These are phyloP conservation scores for Pelargonium australe DNA, from an alignment of 441 rosid genomes.

Conservation along the genomic window DNA sequence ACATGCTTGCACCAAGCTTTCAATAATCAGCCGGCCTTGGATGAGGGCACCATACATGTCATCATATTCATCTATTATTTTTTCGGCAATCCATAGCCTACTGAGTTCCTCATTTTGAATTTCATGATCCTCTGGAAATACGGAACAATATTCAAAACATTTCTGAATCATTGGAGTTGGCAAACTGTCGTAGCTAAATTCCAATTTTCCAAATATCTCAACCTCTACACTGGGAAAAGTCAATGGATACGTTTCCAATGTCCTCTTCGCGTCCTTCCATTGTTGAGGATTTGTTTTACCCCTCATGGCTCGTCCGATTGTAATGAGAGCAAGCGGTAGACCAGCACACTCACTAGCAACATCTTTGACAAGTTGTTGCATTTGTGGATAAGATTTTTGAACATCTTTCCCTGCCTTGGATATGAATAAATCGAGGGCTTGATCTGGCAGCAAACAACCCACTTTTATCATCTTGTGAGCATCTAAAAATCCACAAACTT, in stretches of 20 bases:
- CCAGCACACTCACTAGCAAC: constrained; percentile 20
- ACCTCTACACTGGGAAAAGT: background rate
- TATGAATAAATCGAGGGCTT: constrained; percentile 32
- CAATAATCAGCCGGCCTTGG: background rate
- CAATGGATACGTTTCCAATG: background rate
- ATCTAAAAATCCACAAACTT: constrained; percentile 35
- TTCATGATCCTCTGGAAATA: background rate
- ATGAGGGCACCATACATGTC: background rate
- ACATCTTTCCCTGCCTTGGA: constrained; percentile 27
- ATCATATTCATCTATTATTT: background rate
- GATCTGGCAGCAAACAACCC: constrained; percentile 24
- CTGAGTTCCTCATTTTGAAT: background rate
- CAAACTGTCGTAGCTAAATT: background rate
- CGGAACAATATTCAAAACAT: background rate
- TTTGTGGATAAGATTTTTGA: constrained; percentile 22
- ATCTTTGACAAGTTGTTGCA: constrained; percentile 21
- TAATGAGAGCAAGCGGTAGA: constrained; percentile 34
- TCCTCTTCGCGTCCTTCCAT: background rate
- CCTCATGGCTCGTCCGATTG: constrained; percentile 33
- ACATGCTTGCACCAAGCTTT: background rate
- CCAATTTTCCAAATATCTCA: background rate
- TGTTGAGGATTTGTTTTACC: constrained; percentile 22
- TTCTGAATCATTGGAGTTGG: background rate
- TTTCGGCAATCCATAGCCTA: background rate
- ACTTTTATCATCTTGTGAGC: constrained; percentile 28